Percentiles rank a stretch among this genome's conserved stretches.
phyloP scores from a whole-genome alignment of 2,329 filamentous ascomycete genomes.

The Diplodia seriata region DNA sequence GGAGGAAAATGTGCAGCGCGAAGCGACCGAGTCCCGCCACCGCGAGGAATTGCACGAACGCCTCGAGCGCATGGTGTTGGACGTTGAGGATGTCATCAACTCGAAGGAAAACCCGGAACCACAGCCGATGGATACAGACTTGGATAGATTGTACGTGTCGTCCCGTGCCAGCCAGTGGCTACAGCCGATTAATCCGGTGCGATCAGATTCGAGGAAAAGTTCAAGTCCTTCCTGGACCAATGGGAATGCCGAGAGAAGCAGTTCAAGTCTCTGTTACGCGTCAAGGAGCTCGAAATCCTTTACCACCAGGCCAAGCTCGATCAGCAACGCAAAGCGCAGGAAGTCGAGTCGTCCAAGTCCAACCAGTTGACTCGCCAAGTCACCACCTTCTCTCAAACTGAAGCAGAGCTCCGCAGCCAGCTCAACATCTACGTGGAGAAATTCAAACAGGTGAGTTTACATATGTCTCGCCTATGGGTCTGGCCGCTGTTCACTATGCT shows the following conservation, averaged over 20 bases:
- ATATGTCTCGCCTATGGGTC: constrained; percentile 31
- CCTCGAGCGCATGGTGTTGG: constrained; percentile 78
- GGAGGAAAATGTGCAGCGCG: constrained; percentile 87
- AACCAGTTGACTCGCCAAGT: constrained; percentile 90
- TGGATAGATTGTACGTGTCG: constrained; percentile 80
- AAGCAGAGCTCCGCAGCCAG: constrained; percentile 90
- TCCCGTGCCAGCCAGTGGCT: constrained; percentile 2
- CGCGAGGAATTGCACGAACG: constrained; percentile 85
- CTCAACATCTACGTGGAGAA: constrained; percentile 99
- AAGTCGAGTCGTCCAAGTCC: constrained; percentile 78
- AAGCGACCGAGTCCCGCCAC: constrained; percentile 83
- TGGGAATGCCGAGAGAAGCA: constrained; percentile 95
- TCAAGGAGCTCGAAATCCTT: constrained; percentile 95
- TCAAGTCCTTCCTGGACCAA: constrained; percentile 95
- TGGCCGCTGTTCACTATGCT: constrained; percentile 33
- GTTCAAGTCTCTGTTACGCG: constrained; percentile 88
- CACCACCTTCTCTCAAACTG: constrained; percentile 93
- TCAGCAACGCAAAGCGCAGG: constrained; percentile 85
- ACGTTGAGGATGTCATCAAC: constrained; percentile 87
- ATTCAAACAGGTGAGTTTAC: constrained; percentile 86
- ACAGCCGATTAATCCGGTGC: constrained; percentile 37
- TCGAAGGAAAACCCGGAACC: constrained; percentile 75
- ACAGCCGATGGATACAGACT: constrained; percentile 81
- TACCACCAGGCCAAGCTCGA: constrained; percentile 89
- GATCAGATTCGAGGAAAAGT: constrained; percentile 69